These are phyloP conservation scores for Fusarium acutatum DNA, from an alignment of 2,329 filamentous ascomycete genomes.

Conservation along the genomic window DNA sequence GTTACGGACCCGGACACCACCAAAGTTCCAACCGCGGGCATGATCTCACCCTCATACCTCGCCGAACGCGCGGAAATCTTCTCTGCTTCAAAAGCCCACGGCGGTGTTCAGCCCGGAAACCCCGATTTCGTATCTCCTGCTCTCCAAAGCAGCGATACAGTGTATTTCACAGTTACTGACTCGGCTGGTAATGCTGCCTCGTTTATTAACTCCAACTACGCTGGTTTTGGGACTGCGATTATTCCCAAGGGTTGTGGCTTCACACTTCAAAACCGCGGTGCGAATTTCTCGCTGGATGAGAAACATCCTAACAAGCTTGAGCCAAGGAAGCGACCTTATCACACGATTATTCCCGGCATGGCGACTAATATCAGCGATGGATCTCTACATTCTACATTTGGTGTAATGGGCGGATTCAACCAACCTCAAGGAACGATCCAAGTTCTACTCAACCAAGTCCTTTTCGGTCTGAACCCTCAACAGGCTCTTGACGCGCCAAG, in stretches of 20 bases:
- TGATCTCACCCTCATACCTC: conserved; percentile 80
- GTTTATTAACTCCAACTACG: conserved; percentile 97
- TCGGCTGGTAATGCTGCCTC: conserved; percentile 86
- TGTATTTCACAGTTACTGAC: conserved; percentile 91
- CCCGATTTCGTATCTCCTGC: conserved; percentile 70
- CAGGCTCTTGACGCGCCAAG: conserved; percentile 89
- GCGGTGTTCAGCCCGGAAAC: conserved; percentile 70
- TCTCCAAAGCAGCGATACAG: conserved; percentile 86
- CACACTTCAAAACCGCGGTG: conserved; percentile 91
- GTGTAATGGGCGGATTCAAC: conserved; percentile 99
- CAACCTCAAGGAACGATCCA: conserved; percentile 97
- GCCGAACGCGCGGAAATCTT: conserved; percentile 72
- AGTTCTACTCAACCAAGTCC: conserved; percentile 87
- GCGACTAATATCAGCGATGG: conserved; percentile 80
- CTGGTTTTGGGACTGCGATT: conserved; percentile 86
- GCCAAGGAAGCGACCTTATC: conserved; percentile 89
- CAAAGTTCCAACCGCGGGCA: conserved; percentile 72
- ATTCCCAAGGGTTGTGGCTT: conserved; percentile 89
- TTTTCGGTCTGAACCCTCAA: conserved; percentile 84
- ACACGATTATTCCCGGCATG: conserved; percentile 96
- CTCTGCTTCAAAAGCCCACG: conserved; percentile 65
- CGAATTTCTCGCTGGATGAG: conserved; percentile 79
- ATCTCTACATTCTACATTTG: conserved; percentile 84
- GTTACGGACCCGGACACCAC: conserved; percentile 82
- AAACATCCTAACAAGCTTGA: conserved; percentile 82